Evolutionary conservation across 1,284 basidiomycete genomes (phyloP).

Genomic region (Stereum hirsutum): DNA sequence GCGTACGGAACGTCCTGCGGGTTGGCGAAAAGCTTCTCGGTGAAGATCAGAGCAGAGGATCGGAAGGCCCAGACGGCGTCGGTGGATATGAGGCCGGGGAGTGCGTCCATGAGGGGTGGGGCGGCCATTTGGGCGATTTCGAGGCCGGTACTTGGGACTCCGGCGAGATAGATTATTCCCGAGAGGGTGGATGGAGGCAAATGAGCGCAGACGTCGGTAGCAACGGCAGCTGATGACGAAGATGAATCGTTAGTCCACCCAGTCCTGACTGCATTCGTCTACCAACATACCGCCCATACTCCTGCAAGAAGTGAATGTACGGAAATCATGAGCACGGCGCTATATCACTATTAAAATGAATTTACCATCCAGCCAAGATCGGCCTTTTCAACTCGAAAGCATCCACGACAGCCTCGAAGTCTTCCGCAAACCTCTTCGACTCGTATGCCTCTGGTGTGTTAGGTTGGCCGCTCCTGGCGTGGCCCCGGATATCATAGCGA

Average conservation of each 20-base stretch:
- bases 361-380: constrained; percentile 11
- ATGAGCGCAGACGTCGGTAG: not conserved
- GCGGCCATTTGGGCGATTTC: not conserved
- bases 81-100: not conserved
- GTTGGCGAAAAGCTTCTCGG: not conserved
- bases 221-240: not conserved
- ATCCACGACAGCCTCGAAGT: constrained; percentile 11
- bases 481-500: constrained; percentile 14
- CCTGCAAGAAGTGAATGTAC: not conserved
- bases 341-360: not conserved
- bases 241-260: not conserved
- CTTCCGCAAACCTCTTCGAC: constrained; percentile 11
- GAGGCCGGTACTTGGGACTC: not conserved
- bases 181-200: not conserved
- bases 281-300: not conserved
- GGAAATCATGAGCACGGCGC: not conserved
- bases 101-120: not conserved
- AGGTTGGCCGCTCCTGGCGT: constrained; percentile 15
- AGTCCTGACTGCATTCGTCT: too few species aligned
- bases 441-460: constrained; percentile 3
- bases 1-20: not conserved
- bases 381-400: constrained; percentile 9
- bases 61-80: not conserved
- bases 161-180: not conserved
- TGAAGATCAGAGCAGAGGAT: not conserved